These are phyloP conservation scores for Pseudogymnoascus pannorum DNA, from an alignment of 2,329 filamentous ascomycete genomes.

Conservation along the genomic window DNA sequence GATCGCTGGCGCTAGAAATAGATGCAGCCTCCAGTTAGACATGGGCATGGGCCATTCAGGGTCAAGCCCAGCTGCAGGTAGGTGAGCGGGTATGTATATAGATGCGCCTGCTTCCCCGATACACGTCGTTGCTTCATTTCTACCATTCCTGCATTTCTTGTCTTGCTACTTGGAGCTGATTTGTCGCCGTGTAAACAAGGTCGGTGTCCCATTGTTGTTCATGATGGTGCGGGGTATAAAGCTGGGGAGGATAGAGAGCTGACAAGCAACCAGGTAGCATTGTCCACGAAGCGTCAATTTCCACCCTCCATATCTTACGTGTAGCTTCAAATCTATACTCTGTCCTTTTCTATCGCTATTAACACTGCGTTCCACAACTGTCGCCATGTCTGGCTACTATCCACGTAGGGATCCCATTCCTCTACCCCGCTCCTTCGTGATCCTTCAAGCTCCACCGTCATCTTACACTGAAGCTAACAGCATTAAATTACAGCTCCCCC, in stretches of 20 bases:
- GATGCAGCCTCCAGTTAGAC: neutral
- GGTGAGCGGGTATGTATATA: slow-evolving; percentile 8
- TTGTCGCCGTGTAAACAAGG: neutral
- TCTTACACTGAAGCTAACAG: neutral
- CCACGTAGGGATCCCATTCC: slow-evolving; percentile 25
- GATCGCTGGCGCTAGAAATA: slow-evolving; percentile 8
- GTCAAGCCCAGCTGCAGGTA: neutral
- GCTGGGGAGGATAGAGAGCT: neutral
- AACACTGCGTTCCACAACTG: slow-evolving; percentile 22
- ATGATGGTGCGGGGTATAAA: neutral
- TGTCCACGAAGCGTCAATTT: neutral
- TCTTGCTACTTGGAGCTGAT: neutral
- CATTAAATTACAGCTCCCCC: slow-evolving; percentile 23
- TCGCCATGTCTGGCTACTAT: slow-evolving; percentile 27
- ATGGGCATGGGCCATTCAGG: neutral
- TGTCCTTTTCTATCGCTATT: neutral
- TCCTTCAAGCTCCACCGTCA: slow-evolving; percentile 7
- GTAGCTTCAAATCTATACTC: slow-evolving; percentile 6
- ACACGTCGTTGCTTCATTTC: slow-evolving; percentile 2
- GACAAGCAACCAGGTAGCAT: slow-evolving; percentile 5
- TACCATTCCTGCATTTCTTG: neutral
- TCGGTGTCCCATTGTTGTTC: neutral
- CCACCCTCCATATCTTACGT: neutral
- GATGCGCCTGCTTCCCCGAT: neutral
- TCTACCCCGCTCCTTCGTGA: slow-evolving; percentile 8